These are phyloP conservation scores for Candida argentea DNA, from an alignment of 805 yeast species.

Conservation along the genomic window DNA sequence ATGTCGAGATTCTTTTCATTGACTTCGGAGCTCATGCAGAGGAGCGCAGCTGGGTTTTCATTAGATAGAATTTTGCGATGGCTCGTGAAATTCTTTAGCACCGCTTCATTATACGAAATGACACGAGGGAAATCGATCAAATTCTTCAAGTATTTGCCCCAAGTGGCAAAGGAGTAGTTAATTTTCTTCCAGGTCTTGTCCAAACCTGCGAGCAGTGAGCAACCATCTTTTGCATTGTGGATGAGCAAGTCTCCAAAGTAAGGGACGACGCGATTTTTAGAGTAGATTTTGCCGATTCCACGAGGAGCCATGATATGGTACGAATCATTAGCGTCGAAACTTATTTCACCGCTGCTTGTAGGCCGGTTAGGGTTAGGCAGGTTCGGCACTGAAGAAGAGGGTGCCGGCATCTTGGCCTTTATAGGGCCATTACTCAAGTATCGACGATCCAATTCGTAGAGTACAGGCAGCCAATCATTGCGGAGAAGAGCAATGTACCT, in stretches of 20 bases:
- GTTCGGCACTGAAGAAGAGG: slow-evolving; percentile 4
- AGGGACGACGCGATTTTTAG: slow-evolving; percentile 74
- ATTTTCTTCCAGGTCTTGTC: slow-evolving; percentile 60
- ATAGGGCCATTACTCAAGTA: slow-evolving; percentile 34
- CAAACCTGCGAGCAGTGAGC: slow-evolving; percentile 38
- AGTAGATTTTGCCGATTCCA: slow-evolving; percentile 68
- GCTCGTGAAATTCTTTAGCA: slow-evolving; percentile 26
- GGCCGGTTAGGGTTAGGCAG: slow-evolving; percentile 3
- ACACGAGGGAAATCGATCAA: slow-evolving; percentile 35
- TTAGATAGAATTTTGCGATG: slow-evolving; percentile 35
- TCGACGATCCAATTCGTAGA: slow-evolving; percentile 77
- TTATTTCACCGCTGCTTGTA: slow-evolving; percentile 11
- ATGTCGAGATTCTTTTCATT: slow-evolving; percentile 26
- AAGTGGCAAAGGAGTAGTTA: slow-evolving; percentile 63
- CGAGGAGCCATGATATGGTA: slow-evolving; percentile 79
- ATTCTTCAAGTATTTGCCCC: slow-evolving; percentile 62
- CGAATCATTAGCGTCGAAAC: slow-evolving; percentile 25
- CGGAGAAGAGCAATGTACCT: slow-evolving; percentile 50
- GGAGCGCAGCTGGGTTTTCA: slow-evolving; percentile 32
- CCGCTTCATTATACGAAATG: slow-evolving; percentile 30
- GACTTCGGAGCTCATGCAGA: slow-evolving; percentile 27
- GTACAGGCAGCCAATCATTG: slow-evolving; percentile 88
- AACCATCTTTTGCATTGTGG: slow-evolving; percentile 16
- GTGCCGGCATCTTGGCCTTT: slow-evolving; percentile 1
- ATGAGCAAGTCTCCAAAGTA: slow-evolving; percentile 82